Conservation (phyloP, 495 filamentous ascomycete genomes). For the Schizothecium vesticola region DNA sequence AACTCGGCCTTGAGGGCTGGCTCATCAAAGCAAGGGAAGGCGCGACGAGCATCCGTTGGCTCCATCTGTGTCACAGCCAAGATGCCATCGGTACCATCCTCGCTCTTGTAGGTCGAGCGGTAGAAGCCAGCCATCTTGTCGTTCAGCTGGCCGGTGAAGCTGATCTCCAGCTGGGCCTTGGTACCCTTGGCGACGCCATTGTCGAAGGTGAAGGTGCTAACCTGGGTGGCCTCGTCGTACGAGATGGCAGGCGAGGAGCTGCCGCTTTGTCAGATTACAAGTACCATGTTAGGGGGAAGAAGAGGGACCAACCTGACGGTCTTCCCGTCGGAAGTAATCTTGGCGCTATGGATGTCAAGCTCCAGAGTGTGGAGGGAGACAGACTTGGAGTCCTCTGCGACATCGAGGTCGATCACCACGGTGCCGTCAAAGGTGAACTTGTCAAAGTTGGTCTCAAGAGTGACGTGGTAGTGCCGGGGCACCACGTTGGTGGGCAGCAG, state of each 20-base stretch:
- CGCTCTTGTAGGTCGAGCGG: conserved; percentile 65
- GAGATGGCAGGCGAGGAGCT: conserved; percentile 50
- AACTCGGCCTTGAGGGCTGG: conserved; percentile 69
- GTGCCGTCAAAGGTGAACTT: conserved; percentile 66
- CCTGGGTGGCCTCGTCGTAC: conserved; percentile 60
- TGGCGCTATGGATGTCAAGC: conserved; percentile 74
- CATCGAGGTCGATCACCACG: conserved; percentile 70
- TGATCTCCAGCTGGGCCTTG: conserved; percentile 60
- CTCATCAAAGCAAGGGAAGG: conserved; percentile 77
- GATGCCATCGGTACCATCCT: conserved; percentile 56
- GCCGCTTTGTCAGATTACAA: conserved; percentile 14
- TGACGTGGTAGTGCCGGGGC: conserved; percentile 65
- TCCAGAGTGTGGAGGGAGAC: conserved; percentile 85
- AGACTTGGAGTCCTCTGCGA: conserved; percentile 76
- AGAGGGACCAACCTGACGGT: conserved; percentile 35
- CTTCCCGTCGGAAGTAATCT: conserved; percentile 51
- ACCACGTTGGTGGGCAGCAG: conserved; percentile 60
- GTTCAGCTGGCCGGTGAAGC: conserved; percentile 63
- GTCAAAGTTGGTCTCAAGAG: conserved; percentile 66
- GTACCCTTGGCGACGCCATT: conserved; percentile 52
- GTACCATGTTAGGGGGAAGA: background rate
- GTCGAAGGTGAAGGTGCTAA: conserved; percentile 58
- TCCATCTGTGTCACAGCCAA: conserved; percentile 81
- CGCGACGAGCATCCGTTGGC: conserved; percentile 67
- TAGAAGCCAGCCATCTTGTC: conserved; percentile 83